Evolutionary conservation across 2,329 filamentous ascomycete species (phyloP).

Genomic region (Epichloe sp.): DNA sequence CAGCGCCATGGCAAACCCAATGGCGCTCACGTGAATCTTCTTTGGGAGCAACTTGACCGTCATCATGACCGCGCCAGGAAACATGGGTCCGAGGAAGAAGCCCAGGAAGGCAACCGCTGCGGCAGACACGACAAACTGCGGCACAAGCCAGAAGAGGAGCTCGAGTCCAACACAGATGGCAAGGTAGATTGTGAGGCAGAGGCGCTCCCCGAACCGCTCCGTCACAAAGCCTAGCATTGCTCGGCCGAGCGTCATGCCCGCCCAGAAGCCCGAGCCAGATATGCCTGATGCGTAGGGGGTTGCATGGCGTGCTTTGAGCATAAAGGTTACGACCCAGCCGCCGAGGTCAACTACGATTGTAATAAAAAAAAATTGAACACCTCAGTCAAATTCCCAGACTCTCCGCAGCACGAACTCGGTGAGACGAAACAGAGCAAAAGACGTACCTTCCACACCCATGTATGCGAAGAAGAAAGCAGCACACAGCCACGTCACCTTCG

Average conservation of each 20-base stretch:
- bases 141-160: conserved; percentile 46
- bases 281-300: conserved; percentile 57
- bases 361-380: no score
- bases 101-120: conserved; percentile 56
- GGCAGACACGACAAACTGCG: conserved; percentile 41
- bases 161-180: conserved; percentile 45
- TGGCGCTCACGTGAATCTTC: conserved; percentile 56
- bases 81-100: conserved; percentile 63
- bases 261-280: conserved; percentile 64
- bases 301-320: conserved; percentile 57
- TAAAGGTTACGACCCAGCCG: conserved; percentile 71
- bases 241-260: conserved; percentile 59
- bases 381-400: no score
- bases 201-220: conserved; percentile 54
- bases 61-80: conserved; percentile 58
- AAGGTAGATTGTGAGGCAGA: conserved; percentile 48
- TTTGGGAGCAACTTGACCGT: conserved; percentile 57
- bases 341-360: conserved; percentile 42
- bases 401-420: no score
- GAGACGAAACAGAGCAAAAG: no score
- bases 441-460: conserved; percentile 51
- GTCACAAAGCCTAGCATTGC: conserved; percentile 58
- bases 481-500: conserved; percentile 50
- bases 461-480: conserved; percentile 59
- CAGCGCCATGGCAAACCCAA: conserved; percentile 62